Evolutionary conservation across 2,329 filamentous ascomycete genomes (phyloP).

Genomic region (Paraphoma chrysanthemicola): DNA sequence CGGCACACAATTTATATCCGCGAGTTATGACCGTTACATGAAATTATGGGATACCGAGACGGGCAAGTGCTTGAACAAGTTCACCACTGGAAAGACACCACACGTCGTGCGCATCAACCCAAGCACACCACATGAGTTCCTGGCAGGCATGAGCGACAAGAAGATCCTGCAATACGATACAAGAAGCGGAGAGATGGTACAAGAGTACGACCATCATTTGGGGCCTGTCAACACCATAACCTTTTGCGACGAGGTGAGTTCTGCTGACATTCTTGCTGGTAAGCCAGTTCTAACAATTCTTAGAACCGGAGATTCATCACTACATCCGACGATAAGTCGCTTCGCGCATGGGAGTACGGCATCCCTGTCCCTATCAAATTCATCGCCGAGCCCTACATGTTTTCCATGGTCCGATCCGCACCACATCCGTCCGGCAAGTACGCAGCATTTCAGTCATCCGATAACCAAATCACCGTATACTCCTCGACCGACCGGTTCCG

Average conservation of each 20-base stretch:
- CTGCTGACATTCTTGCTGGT: not conserved
- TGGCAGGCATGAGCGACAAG: slow-evolving; percentile 98
- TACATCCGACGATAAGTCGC: slow-evolving; percentile 94
- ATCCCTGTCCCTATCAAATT: slow-evolving; percentile 99
- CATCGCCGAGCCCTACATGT: slow-evolving; percentile 98
- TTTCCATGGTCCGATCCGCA: slow-evolving; percentile 85
- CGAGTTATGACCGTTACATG: slow-evolving; percentile 93
- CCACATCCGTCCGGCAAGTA: slow-evolving; percentile 91
- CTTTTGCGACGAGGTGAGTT: slow-evolving; percentile 77
- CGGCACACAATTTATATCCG: slow-evolving; percentile 86
- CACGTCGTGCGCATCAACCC: slow-evolving; percentile 96
- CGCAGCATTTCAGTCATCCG: slow-evolving; percentile 88
- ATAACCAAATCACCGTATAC: slow-evolving; percentile 98
- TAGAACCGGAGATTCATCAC: slow-evolving; percentile 91
- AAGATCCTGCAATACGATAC: slow-evolving; percentile 98
- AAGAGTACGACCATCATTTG: slow-evolving; percentile 98
- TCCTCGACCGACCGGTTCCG: slow-evolving; percentile 94
- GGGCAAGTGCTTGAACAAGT: slow-evolving; percentile 84
- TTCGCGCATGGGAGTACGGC: slow-evolving; percentile 97
- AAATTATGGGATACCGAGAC: slow-evolving; percentile 99
- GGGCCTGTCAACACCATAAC: slow-evolving; percentile 98
- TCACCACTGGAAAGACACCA: slow-evolving; percentile 92
- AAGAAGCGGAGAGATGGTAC: slow-evolving; percentile 80
- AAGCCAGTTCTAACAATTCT: slow-evolving; percentile 7
- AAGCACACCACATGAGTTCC: slow-evolving; percentile 82